Base-by-base conservation (phyloP, 192 early-diverging fungal species). In the Linnemannia zychae region DNA sequence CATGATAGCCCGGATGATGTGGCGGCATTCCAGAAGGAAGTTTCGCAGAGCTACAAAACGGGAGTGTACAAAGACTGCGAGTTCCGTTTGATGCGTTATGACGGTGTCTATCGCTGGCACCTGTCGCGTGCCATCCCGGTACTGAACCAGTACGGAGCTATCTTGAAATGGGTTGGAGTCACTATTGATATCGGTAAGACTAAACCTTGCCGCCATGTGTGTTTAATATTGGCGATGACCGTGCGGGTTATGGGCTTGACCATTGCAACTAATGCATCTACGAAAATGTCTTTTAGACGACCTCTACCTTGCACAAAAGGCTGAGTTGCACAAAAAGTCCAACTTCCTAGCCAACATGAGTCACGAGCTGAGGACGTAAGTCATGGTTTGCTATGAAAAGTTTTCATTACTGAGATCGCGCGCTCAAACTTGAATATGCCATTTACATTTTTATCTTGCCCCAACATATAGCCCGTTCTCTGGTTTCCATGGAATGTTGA, bases 401-500 rank as follows among this genome's bases (percentile, higher is more conserved):
- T 16, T 40, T 38, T 31, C 65, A 0, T 24, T 67, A n/a, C 20
- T 13, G 67, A 9, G 2, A 12, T 5, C 3, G 13, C 17, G 16
- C 34, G 18, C 20, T 33, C 13, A 13, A 1, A 11, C 9, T 9
- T 20, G 57, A 60, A 15, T 28, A 7, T 15, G 31, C 22, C 7
- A n/a, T 34, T 1, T 33, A n/a, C 63, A 49, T 44, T 0, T 48
- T 63, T 16, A n/a, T n/a, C 18, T 65, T 67, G 2, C 20, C 22
- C 7, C 38, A 1, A 0, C 4, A 31, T 70, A 13, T 65, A 82
- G 81, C 1, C 90, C 90, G 0, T 91, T 91, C 53, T 88, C 89
- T 52, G 90, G 90, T 38, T 91, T 91, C 67, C 88, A 90, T 73
- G 90, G 89, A 38, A 91, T 91, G 90, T 75, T 91, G 49, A 88